phyloP scores from a whole-genome alignment of 2,329 filamentous ascomycete species.

The Lasiodiplodia theobromae region DNA sequence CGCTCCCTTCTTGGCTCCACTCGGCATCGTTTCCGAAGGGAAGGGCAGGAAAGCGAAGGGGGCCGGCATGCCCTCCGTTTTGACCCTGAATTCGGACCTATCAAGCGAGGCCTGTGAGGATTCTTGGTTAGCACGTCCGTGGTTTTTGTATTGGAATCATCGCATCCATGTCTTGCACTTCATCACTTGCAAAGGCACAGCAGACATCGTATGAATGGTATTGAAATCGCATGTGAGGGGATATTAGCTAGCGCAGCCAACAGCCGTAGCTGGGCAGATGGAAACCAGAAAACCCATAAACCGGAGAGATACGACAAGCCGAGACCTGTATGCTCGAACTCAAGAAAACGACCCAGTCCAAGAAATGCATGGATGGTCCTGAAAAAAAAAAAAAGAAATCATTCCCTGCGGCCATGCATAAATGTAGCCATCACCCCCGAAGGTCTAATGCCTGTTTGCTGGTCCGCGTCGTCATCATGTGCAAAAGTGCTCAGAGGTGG shows the following conservation, averaged over 20 bases:
- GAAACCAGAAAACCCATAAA: neutral
- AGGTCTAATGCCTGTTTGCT: slow-evolving; percentile 13
- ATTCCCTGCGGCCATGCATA: slow-evolving; percentile 21
- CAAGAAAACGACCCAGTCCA: slow-evolving; percentile 17
- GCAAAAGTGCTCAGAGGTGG: slow-evolving; percentile 18
- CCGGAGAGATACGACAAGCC: neutral
- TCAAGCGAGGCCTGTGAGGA: neutral
- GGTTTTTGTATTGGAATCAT: neutral
- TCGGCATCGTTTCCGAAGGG: neutral
- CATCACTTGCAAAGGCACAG: neutral
- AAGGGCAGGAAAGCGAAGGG: neutral
- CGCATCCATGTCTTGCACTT: neutral
- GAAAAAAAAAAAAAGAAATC: slow-evolving; percentile 17
- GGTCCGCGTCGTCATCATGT: slow-evolving; percentile 27
- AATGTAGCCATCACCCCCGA: neutral
- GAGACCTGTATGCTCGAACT: slow-evolving; percentile 24
- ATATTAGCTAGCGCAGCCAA: slow-evolving; percentile 23
- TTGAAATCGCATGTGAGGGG: slow-evolving; percentile 17
- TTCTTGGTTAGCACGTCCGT: neutral
- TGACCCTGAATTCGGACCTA: neutral
- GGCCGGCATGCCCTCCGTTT: neutral
- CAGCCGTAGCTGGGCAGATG: slow-evolving; percentile 15
- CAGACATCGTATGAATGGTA: neutral
- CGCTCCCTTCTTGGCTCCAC: neutral
- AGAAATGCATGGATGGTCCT: slow-evolving; percentile 13